Evolutionary conservation across 805 yeast species (phyloP).

Genomic region (Saccharomyces kudriavzevii): DNA sequence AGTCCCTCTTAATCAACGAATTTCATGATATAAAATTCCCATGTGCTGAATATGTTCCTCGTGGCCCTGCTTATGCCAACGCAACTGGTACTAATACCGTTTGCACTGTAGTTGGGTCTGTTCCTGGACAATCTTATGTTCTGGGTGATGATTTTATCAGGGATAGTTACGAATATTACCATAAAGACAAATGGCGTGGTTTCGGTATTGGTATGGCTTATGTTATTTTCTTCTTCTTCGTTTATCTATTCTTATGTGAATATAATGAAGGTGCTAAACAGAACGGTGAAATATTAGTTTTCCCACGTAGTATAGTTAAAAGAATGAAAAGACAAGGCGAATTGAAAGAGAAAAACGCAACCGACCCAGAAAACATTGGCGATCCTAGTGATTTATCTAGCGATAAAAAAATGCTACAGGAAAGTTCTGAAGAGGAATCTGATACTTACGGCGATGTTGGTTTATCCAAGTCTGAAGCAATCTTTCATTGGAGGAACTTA

Average conservation of each 20-base stretch:
- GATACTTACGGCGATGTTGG: slow-evolving; percentile 21
- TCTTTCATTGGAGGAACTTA: slow-evolving; percentile 73
- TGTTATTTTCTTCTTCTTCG: slow-evolving; percentile 41
- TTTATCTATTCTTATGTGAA: slow-evolving; percentile 45
- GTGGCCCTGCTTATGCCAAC: slow-evolving; percentile 35
- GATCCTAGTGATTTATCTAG: not conserved
- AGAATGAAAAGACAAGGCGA: slow-evolving; percentile 35
- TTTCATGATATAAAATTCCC: slow-evolving; percentile 32
- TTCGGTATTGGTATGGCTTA: slow-evolving; percentile 50
- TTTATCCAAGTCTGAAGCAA: slow-evolving; percentile 34
- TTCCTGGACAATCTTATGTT: slow-evolving; percentile 39
- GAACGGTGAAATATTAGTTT: slow-evolving; percentile 55
- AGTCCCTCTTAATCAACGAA: slow-evolving; percentile 39
- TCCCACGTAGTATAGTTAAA: slow-evolving; percentile 40
- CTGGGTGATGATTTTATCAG: slow-evolving; percentile 40
- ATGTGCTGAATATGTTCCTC: slow-evolving; percentile 35
- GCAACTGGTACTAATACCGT: slow-evolving; percentile 24
- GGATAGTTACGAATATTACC: slow-evolving; percentile 34
- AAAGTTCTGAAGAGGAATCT: slow-evolving; percentile 8
- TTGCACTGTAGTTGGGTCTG: slow-evolving; percentile 46
- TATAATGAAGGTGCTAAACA: slow-evolving; percentile 45
- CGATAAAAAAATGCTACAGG: not conserved
- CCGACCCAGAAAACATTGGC: not conserved
- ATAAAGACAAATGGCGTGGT: slow-evolving; percentile 50
- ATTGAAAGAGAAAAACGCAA: not conserved